A percentile compares a stretch with the other conserved stretches of the same genome.
These are phyloP conservation scores for Trichaptum fuscoviolaceum DNA, from an alignment of 768 basidiomycete species.

Conservation along the genomic window DNA sequence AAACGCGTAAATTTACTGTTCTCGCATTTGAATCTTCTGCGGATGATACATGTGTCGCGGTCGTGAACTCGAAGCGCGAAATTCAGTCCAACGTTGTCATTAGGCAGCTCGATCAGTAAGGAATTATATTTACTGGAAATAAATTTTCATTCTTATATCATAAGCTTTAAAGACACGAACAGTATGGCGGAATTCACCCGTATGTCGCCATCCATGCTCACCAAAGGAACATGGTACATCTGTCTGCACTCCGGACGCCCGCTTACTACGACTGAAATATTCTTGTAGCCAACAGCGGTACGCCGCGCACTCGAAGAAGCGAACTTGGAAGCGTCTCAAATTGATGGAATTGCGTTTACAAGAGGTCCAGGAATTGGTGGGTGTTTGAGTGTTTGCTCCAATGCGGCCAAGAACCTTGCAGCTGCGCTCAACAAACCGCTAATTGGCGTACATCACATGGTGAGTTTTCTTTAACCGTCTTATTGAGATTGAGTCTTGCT, in stretches of 20 bases:
- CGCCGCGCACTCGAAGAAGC: conserved; percentile 63
- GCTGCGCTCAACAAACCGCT: conserved; percentile 73
- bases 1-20: conserved; percentile 43
- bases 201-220: conserved; percentile 74
- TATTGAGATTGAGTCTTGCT: background rate
- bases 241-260: background rate
- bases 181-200: conserved; percentile 72
- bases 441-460: conserved; percentile 96
- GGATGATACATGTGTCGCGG: conserved; percentile 89
- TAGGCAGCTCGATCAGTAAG: conserved; percentile 68
- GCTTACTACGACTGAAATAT: background rate
- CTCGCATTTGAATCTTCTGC: conserved; percentile 83
- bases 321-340: conserved; percentile 45
- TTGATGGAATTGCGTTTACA: conserved; percentile 90
- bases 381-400: conserved; percentile 73
- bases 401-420: conserved; percentile 82
- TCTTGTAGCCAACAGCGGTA: conserved; percentile 65
- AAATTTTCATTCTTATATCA: background rate
- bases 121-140: conserved; percentile 6
- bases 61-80: conserved; percentile 64
- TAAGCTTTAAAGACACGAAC: conserved; percentile 41
- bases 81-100: conserved; percentile 84
- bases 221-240: conserved; percentile 64
- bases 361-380: conserved; percentile 83
- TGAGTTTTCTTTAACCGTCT: conserved; percentile 24